Evolutionary conservation across 306 rosid genomes (phyloP).

Genomic region (Carpinus fangiana): DNA sequence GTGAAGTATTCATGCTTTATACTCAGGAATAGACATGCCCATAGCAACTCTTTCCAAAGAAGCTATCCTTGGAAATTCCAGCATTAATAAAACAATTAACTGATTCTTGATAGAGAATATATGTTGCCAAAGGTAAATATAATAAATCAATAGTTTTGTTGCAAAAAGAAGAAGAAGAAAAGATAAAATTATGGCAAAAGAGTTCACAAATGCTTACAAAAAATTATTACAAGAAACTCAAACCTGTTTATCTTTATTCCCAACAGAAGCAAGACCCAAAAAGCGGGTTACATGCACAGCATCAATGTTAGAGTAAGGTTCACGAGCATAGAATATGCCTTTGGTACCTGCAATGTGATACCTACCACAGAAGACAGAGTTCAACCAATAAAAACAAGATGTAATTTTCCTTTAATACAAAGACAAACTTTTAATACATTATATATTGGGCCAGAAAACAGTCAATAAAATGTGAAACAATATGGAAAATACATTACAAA

Average conservation of each 20-base stretch:
- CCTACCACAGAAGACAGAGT: slow-evolving; percentile 43
- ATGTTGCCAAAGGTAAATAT: background rate
- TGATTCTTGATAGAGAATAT: background rate
- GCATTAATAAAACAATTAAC: background rate
- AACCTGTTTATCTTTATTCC: slow-evolving; percentile 96
- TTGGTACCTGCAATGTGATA: slow-evolving; percentile 92
- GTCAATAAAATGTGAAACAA: background rate
- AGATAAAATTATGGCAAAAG: slow-evolving; percentile 9
- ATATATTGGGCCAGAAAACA: background rate
- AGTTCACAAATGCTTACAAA: background rate
- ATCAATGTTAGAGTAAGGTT: slow-evolving; percentile 83
- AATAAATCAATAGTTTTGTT: background rate
- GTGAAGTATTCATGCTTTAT: background rate
- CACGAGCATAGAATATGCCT: slow-evolving; percentile 81
- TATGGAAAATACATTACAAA: background rate
- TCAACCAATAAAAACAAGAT: slow-evolving; percentile 1
- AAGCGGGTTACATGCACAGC: slow-evolving; percentile 93
- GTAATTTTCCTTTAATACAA: background rate
- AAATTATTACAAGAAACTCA: slow-evolving; percentile 10
- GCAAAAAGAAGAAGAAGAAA: slow-evolving; percentile 17
- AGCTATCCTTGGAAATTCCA: background rate
- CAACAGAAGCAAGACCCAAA: slow-evolving; percentile 92
- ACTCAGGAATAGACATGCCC: slow-evolving; percentile 3
- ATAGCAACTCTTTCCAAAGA: background rate
- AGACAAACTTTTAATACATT: background rate